phyloP scores from a whole-genome alignment of 2,329 filamentous ascomycete species.

The Sarocladium oryzae region DNA sequence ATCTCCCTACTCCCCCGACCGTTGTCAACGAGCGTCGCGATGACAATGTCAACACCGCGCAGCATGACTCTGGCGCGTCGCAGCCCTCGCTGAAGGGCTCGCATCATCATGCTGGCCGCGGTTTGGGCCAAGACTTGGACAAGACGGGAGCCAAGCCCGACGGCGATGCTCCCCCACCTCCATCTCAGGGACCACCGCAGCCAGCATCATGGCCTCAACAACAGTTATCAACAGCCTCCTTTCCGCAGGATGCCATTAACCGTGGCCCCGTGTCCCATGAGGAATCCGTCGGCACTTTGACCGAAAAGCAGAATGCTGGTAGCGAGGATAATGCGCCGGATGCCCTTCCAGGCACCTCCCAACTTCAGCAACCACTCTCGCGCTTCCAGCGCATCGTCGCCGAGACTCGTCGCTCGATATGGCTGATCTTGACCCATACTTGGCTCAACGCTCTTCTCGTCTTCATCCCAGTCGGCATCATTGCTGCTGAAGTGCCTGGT shows the following conservation, averaged over 20 bases:
- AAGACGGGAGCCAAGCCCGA: constrained; percentile 8
- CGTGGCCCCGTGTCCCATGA: not conserved
- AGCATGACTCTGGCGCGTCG: not conserved
- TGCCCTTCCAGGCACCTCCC: not conserved
- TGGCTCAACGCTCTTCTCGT: constrained; percentile 73
- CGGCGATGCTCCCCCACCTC: not conserved
- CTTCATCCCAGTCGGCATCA: constrained; percentile 74
- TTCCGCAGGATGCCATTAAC: not conserved
- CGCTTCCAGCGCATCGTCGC: constrained; percentile 32
- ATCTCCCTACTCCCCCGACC: not conserved
- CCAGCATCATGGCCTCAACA: constrained; percentile 1
- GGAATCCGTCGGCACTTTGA: not conserved
- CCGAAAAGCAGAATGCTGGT: not conserved
- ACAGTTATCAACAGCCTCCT: not conserved
- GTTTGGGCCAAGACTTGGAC: constrained; percentile 3
- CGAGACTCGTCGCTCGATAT: constrained; percentile 40
- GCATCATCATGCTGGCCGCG: not conserved
- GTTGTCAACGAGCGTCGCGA: not conserved
- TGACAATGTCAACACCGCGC: not conserved
- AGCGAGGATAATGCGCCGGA: not conserved
- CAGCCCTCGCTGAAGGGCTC: not conserved
- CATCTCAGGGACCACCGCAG: constrained; percentile 4
- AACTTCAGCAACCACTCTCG: not conserved
- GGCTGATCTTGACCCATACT: constrained; percentile 61
- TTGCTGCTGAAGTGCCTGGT: constrained; percentile 46